These are phyloP conservation scores for Dacryopinax primogenitus DNA, from an alignment of 768 basidiomycete species.

Conservation along the genomic window DNA sequence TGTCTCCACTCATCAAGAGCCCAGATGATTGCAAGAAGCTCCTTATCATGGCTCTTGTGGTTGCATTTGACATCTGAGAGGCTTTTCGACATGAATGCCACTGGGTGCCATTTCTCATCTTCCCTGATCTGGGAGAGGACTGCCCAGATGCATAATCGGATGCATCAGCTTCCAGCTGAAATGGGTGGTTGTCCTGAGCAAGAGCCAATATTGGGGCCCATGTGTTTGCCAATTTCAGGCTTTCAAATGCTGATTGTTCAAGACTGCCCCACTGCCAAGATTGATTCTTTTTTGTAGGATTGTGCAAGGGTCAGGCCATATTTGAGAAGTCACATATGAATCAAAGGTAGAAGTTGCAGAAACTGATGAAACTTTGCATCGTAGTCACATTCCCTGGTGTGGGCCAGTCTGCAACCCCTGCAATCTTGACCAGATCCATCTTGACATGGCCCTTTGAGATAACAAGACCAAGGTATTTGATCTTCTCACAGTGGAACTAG, in stretches of 20 bases:
- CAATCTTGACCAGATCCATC: constrained; percentile 34
- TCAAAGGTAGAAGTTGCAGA: constrained; percentile 35
- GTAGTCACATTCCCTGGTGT: constrained; percentile 25
- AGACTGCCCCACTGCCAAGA: neutral
- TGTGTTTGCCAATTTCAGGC: constrained; percentile 13
- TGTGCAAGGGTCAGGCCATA: constrained; percentile 14
- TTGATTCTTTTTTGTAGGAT: constrained; percentile 18
- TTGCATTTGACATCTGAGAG: constrained; percentile 13
- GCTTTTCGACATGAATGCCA: neutral
- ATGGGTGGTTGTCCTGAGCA: constrained; percentile 3
- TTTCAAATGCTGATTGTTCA: neutral
- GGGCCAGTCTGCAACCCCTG: constrained; percentile 31
- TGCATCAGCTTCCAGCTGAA: constrained; percentile 13
- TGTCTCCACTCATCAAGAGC: constrained; percentile 15
- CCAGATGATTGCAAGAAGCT: constrained; percentile 18
- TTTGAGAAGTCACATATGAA: constrained; percentile 31
- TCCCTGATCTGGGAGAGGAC: constrained; percentile 14
- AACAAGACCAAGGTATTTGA: constrained; percentile 35
- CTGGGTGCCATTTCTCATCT: neutral
- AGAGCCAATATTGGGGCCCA: constrained; percentile 16
- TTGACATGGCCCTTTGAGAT: constrained; percentile 24
- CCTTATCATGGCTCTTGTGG: constrained; percentile 21
- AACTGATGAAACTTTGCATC: constrained; percentile 34
- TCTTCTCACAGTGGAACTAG: constrained; percentile 21
- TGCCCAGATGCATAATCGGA: constrained; percentile 14